These are phyloP conservation scores for Russula olivacea DNA, from an alignment of 768 basidiomycete genomes.

Conservation along the genomic window DNA sequence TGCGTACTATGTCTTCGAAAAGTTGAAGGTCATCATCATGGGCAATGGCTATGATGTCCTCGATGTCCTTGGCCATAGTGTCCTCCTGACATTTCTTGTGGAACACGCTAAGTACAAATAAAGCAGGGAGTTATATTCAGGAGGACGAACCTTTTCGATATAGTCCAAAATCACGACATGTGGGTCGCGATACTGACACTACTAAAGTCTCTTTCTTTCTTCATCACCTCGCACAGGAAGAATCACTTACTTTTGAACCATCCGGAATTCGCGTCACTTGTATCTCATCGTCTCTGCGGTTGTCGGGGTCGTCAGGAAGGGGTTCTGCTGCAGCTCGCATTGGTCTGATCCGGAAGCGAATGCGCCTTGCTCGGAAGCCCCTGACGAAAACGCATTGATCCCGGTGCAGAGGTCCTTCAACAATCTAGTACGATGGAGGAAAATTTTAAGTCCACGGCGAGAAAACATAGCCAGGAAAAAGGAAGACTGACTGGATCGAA, in stretches of 20 bases:
- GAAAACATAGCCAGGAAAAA: not conserved
- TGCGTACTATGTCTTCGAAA: conserved; percentile 8
- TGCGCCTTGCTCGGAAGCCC: conserved; percentile 15
- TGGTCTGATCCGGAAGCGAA: not conserved
- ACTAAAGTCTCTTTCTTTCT: too few relatives aligned
- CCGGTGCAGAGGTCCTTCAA: not conserved
- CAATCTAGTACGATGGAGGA: too few relatives aligned
- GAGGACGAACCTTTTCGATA: conserved; percentile 8
- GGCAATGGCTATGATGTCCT: conserved; percentile 6
- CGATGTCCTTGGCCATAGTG: not conserved
- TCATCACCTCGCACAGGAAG: too few relatives aligned
- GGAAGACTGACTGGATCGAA: not conserved
- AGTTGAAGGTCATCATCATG: conserved; percentile 14
- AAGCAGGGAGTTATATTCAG: not conserved
- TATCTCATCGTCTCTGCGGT: not conserved
- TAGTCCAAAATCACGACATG: conserved; percentile 16
- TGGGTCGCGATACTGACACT: conserved; percentile 8
- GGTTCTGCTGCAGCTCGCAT: conserved; percentile 4
- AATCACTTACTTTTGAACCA: too few relatives aligned
- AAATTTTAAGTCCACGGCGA: not conserved
- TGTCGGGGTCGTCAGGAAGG: not conserved
- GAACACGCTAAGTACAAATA: not conserved
- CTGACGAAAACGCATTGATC: conserved; percentile 16
- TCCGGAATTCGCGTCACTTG: not conserved
- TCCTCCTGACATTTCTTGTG: conserved; percentile 5